Base-by-base conservation (phyloP, 75 land plant species). In the Ceratopteris richardii region DNA sequence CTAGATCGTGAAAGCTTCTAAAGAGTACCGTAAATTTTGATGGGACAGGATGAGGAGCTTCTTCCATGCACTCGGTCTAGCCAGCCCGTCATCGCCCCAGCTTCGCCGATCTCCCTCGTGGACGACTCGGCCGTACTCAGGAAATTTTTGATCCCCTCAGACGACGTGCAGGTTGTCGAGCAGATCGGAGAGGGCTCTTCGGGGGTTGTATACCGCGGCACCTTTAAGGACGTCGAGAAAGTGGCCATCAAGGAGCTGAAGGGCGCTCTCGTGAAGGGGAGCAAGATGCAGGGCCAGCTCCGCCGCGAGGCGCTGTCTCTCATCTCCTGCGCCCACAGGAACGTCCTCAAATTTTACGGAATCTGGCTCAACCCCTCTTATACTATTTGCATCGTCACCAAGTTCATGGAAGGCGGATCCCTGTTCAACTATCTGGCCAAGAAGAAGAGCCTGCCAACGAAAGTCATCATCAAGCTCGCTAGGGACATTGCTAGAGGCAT, bases 241-340 rank as follows among this genome's bases (percentile, higher is more conserved):
- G 80, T 87, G 29, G 75, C 64, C 18, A 60, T 83, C 36, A 81
- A 71, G 57, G 72, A 70, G 69, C 60, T 83, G 24, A 64, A 66
- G 24, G 87, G 86, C 0, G 77, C 87, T 66, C n/a, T n/a, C n/a
- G 90, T 77, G 17, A 74, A 60, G 57, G 87, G 86, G 9, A 72
- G 58, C 51, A 54, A 77, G 14, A 77, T 74, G 43, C 75, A 78
- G 41, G 63, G 83, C 28, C 79, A 69, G 60, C 52, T 82, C 23
- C 58, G 82, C 33, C 64, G 44, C 48, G 84, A 83, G 59, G 57
- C 83, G 62, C 44, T 83, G 69, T 78, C 79, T 61, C 58, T 83
- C 61, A 82, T 72, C 83, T 79, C 77, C 17, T 83, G 78, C 60
- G 90, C 77, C 62, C 90, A 87, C 54, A 77, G 53, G 53, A 83